Conservation (phyloP, 345 rosid genomes). For the Ceriops decandra region DNA sequence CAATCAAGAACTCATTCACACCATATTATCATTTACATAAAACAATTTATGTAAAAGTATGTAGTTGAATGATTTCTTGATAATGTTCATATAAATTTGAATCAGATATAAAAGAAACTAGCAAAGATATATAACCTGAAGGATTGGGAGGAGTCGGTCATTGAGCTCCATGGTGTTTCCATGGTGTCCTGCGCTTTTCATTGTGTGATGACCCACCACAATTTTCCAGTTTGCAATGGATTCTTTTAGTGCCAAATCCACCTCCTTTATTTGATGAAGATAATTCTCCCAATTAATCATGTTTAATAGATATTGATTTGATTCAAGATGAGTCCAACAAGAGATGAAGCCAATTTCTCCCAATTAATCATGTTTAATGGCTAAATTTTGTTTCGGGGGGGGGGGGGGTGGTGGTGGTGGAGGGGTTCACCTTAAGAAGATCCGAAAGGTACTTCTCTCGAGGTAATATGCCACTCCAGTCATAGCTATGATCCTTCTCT, state of each 20-base stretch:
- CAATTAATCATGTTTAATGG: too few relatives aligned
- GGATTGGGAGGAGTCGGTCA: conserved; percentile 51
- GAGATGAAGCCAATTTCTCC: background rate
- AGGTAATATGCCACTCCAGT: conserved; percentile 59
- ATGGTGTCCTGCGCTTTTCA: conserved; percentile 66
- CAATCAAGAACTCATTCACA: background rate
- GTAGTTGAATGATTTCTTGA: too few relatives aligned
- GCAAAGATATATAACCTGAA: conserved; percentile 35
- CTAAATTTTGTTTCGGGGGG: too few relatives aligned
- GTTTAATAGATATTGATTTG: too few relatives aligned
- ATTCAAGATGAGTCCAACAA: background rate
- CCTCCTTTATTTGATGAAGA: conserved; percentile 21
- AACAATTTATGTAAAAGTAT: too few relatives aligned
- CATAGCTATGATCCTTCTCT: conserved; percentile 43
- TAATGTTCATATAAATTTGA: too few relatives aligned
- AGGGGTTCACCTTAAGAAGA: conserved; percentile 33
- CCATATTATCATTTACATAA: background rate
- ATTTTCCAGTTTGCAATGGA: conserved; percentile 68
- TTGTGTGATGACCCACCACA: conserved; percentile 80
- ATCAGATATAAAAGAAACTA: background rate
- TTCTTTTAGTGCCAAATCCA: conserved; percentile 36
- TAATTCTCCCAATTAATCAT: too few relatives aligned
- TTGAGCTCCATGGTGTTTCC: conserved; percentile 54
- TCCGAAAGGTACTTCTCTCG: conserved; percentile 41
- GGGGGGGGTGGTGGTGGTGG: too few relatives aligned